Percentiles rank a stretch among this genome's conserved stretches.
Evolutionary conservation across 257 asterid genomes (phyloP).

Genomic region (Agastache rugosa): DNA sequence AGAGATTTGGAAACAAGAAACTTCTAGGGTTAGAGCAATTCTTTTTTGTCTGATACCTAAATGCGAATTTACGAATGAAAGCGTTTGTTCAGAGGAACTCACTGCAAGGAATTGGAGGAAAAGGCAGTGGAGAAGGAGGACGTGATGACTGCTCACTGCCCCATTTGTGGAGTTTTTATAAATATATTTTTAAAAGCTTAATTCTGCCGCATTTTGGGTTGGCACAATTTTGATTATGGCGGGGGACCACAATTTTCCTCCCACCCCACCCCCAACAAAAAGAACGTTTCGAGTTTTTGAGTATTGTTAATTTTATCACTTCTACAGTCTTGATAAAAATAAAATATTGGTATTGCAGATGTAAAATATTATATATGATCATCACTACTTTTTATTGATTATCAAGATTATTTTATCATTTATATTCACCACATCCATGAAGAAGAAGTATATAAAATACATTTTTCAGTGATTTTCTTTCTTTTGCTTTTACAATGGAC

Average conservation of each 20-base stretch:
- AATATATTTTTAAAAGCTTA: background rate
- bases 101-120: slow-evolving; percentile 40
- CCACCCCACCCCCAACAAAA: background rate
- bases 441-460: too few species aligned
- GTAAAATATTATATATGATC: too few species aligned
- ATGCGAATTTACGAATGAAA: background rate
- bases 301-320: too few species aligned
- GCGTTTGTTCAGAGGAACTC: slow-evolving; percentile 32
- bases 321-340: too few species aligned
- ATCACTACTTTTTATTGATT: too few species aligned
- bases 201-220: slow-evolving; percentile 35
- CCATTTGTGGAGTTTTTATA: background rate
- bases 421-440: too few species aligned
- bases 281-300: too few species aligned
- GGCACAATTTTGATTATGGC: slow-evolving; percentile 36
- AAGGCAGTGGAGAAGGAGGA: background rate
- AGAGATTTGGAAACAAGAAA: background rate
- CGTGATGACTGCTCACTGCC: slow-evolving; percentile 28
- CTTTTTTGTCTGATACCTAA: background rate
- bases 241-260: background rate
- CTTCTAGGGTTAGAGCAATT: slow-evolving; percentile 38
- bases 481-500: too few species aligned
- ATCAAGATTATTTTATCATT: too few species aligned
- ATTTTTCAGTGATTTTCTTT: too few species aligned
- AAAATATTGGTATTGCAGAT: too few species aligned